A percentile compares a stretch with the other conserved stretches of the same genome.
Conservation (phyloP, 108 stramenopile species). For the Skeletonema marinoi region DNA sequence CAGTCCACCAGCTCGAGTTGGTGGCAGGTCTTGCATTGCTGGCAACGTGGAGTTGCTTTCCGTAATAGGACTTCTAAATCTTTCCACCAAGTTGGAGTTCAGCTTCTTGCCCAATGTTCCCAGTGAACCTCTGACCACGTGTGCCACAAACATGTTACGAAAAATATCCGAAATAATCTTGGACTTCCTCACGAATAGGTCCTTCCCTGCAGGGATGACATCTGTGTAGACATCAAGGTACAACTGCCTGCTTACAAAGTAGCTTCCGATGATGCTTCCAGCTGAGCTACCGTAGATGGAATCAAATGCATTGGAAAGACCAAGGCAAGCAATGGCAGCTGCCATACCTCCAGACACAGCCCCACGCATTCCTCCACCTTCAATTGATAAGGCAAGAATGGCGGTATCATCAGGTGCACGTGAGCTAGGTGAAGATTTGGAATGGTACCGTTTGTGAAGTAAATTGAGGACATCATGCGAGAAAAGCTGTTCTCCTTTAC, state of each 20-base stretch:
- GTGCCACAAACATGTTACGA: slow-evolving; percentile 35
- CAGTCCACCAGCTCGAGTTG: slow-evolving; percentile 55
- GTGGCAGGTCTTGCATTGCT: slow-evolving; percentile 10
- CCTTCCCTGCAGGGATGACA: slow-evolving; percentile 64
- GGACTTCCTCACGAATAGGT: slow-evolving; percentile 67
- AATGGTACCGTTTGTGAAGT: slow-evolving; percentile 52
- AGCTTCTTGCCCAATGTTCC: slow-evolving; percentile 24
- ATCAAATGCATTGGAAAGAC: slow-evolving; percentile 76
- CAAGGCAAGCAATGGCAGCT: slow-evolving; percentile 75
- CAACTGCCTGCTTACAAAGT: slow-evolving; percentile 79
- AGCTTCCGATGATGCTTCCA: slow-evolving; percentile 76
- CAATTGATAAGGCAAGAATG: slow-evolving; percentile 81
- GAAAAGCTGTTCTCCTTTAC: slow-evolving; percentile 7
- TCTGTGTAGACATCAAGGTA: slow-evolving; percentile 83
- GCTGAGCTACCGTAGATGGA: slow-evolving; percentile 77
- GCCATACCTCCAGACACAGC: slow-evolving; percentile 83
- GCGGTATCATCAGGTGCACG: slow-evolving; percentile 56
- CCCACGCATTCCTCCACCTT: slow-evolving; percentile 85
- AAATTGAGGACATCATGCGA: slow-evolving; percentile 73
- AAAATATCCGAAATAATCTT: slow-evolving; percentile 47
- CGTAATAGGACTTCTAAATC: slow-evolving; percentile 18
- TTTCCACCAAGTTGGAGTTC: slow-evolving; percentile 28
- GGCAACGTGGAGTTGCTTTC: slow-evolving; percentile 14
- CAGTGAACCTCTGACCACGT: slow-evolving; percentile 3
- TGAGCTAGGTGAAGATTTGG: slow-evolving; percentile 58